phyloP scores from a whole-genome alignment of 106 monocot genomes.

The Xerophyta viscosa region DNA sequence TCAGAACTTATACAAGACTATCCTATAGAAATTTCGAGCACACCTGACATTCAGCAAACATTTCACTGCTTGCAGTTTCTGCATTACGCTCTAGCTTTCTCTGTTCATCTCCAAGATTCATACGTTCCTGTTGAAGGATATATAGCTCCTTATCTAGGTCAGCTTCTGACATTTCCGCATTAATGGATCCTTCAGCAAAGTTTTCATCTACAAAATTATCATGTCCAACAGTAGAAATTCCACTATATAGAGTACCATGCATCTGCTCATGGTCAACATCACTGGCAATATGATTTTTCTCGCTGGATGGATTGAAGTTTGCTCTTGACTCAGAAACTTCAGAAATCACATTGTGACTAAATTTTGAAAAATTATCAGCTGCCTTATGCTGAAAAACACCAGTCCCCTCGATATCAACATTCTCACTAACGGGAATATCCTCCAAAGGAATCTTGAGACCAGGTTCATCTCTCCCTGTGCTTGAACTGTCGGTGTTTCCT shows the following conservation, averaged over 20 bases:
- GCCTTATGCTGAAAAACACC: too few relatives aligned
- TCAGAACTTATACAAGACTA: too few relatives aligned
- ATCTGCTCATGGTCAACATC: too few relatives aligned
- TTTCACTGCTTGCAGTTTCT: slow-evolving; percentile 87
- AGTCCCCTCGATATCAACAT: too few relatives aligned
- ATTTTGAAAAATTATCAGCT: too few relatives aligned
- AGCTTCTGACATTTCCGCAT: slow-evolving; percentile 22
- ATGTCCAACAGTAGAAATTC: slow-evolving; percentile 2
- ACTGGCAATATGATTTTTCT: too few relatives aligned
- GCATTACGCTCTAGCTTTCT: slow-evolving; percentile 87
- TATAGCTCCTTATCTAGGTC: slow-evolving; percentile 58
- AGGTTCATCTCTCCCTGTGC: slow-evolving; percentile 5
- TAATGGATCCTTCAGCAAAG: slow-evolving; percentile 6
- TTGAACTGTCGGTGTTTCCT: slow-evolving; percentile 8
- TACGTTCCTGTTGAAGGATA: slow-evolving; percentile 56
- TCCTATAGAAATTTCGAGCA: background rate
- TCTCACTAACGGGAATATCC: too few relatives aligned
- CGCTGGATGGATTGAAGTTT: too few relatives aligned
- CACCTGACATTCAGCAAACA: slow-evolving; percentile 99
- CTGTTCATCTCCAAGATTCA: slow-evolving; percentile 60
- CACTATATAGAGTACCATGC: background rate
- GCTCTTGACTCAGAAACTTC: too few relatives aligned
- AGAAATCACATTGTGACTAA: too few relatives aligned
- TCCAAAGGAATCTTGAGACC: too few relatives aligned
- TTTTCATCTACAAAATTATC: slow-evolving; percentile 3